Conservation (phyloP, 352 stramenopile species). For the Phytophthora podocarpi region DNA sequence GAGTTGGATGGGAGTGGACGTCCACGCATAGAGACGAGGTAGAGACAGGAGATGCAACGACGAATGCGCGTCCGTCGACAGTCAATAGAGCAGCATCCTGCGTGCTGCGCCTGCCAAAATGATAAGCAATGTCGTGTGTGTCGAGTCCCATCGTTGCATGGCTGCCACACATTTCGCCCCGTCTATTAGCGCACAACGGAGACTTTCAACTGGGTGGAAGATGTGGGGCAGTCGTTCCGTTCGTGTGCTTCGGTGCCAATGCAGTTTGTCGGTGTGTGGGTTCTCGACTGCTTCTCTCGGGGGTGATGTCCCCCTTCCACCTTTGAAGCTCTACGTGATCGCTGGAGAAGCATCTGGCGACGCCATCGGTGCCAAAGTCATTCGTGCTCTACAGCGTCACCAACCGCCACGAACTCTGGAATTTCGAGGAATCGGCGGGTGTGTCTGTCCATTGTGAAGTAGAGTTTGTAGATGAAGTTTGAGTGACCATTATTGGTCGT, state of each 20-base stretch:
- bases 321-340: conserved; percentile 62
- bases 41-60: conserved; percentile 30
- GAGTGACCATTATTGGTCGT: background rate
- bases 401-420: conserved; percentile 26
- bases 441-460: background rate
- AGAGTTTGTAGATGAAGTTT: background rate
- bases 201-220: conserved; percentile 10
- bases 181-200: conserved; percentile 14
- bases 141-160: conserved; percentile 13
- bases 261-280: conserved; percentile 6
- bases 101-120: conserved; percentile 32
- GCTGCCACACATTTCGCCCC: conserved; percentile 11
- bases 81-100: conserved; percentile 40
- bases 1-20: background rate
- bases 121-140: conserved; percentile 20
- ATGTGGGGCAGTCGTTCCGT: conserved; percentile 21
- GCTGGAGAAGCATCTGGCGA: conserved; percentile 77
- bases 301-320: background rate
- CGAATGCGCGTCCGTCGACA: conserved; percentile 21
- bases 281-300: conserved; percentile 18
- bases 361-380: conserved; percentile 76
- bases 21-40: conserved; percentile 29
- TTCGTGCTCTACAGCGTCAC: conserved; percentile 48
- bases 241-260: conserved; percentile 2
- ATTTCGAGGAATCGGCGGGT: conserved; percentile 72